Evolutionary conservation across 1,284 basidiomycete genomes (phyloP).

Genomic region (Fomitopsis pinicola): DNA sequence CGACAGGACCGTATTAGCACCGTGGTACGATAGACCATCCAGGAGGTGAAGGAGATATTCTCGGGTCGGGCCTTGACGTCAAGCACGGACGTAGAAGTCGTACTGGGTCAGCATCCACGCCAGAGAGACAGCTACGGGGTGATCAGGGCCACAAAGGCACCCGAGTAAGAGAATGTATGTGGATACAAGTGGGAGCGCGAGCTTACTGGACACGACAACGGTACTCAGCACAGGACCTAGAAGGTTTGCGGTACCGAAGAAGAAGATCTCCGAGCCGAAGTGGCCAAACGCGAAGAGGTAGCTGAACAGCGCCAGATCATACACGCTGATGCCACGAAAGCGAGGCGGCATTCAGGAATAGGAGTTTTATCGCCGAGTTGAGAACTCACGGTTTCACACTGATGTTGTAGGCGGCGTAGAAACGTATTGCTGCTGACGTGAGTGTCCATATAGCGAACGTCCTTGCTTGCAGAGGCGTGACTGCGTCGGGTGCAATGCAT

Average conservation of each 20-base stretch:
- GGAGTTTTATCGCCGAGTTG: neutral
- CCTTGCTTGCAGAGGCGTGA: slow-evolving; percentile 80
- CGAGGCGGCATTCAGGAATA: neutral
- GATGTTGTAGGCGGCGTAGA: slow-evolving; percentile 87
- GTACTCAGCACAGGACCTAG: slow-evolving; percentile 69
- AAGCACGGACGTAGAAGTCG: slow-evolving; percentile 56
- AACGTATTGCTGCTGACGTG: slow-evolving; percentile 75
- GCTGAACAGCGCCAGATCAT: slow-evolving; percentile 83
- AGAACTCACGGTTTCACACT: slow-evolving; percentile 66
- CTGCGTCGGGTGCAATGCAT: slow-evolving; percentile 36
- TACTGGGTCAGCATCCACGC: slow-evolving; percentile 83
- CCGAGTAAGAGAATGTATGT: neutral
- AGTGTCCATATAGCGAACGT: slow-evolving; percentile 90
- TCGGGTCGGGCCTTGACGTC: neutral
- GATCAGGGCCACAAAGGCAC: neutral
- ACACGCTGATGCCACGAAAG: slow-evolving; percentile 52
- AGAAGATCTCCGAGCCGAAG: slow-evolving; percentile 81
- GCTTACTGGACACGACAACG: slow-evolving; percentile 84
- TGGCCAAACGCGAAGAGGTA: slow-evolving; percentile 90
- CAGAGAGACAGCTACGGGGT: slow-evolving; percentile 54
- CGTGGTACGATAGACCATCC: neutral
- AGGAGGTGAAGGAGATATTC: neutral
- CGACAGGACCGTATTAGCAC: neutral
- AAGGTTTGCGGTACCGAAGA: slow-evolving; percentile 77
- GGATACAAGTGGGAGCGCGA: neutral